Evolutionary conservation across 2,329 filamentous ascomycete species (phyloP), one percentile per base, ranked within the genome.

Genomic region (Diaporthe sp.): DNA sequence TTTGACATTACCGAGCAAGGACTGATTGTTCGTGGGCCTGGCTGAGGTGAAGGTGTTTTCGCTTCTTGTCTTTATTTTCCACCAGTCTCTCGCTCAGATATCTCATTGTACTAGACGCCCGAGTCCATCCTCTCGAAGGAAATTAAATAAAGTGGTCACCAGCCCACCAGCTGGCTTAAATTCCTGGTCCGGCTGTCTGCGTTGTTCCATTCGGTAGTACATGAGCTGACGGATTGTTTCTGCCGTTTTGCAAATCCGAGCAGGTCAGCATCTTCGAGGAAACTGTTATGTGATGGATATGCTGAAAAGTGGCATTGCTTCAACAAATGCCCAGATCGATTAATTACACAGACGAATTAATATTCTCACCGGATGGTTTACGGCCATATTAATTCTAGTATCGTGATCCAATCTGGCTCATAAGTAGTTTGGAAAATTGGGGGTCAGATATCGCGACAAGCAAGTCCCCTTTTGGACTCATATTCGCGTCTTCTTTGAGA

Each of bases 71-170:
- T 53, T 19, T 51, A 66, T 50, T 50, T 50, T 35, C 17, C 53
- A 39, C 2, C n/a, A 51, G 63, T 68, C 63, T 32, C 63, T 68
- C 63, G 63, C 37, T 68, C 30, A 68, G 3, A 68, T 17, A 8
- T 7, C 32, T 4, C 15, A 27, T 35, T 19, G 9, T 30, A 68
- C 27, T 68, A 53, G 63, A 68, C 44, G 32, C 8, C 10, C 15
- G 22, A 4, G 19, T 53, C 32, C 47, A 39, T 68, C 32, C 15
- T 68, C 5, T 25, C n/a, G 32, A 30, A 39, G 47, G 32, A 53
- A 2, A 53, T 30, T 53, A 9, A 53, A 53, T 68, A 53, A 68
- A 68, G n/a, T 39, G 32, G 32, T 44, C 4, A 39, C 32, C 22
- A 68, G 32, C 32, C 15, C 13, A 27, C 27, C 32, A 53, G n/a